A percentile compares a stretch with the other conserved stretches of the same genome.
Conservation (phyloP, 2,329 filamentous ascomycete genomes). For the Colletotrichum endophyticum region DNA sequence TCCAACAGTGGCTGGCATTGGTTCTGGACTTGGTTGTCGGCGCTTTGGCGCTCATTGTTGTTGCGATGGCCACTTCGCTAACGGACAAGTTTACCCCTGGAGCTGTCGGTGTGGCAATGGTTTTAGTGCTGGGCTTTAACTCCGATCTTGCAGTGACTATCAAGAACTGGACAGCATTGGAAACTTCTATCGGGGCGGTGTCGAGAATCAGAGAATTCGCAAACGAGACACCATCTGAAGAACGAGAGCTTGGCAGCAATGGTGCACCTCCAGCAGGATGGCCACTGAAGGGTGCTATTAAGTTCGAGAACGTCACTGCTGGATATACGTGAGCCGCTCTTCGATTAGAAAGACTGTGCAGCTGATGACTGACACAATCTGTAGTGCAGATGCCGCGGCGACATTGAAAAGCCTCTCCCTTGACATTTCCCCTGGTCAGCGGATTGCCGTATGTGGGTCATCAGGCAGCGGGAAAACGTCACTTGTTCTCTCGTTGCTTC, state of each 20-base stretch:
- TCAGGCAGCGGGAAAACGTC: conserved; percentile 37
- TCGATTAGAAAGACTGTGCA: background rate
- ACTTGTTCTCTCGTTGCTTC: conserved; percentile 48
- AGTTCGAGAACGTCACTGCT: conserved; percentile 30
- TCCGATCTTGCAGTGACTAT: background rate
- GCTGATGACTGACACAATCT: background rate
- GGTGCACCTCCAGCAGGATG: conserved; percentile 24
- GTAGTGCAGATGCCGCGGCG: background rate
- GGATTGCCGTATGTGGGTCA: conserved; percentile 37
- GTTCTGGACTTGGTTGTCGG: conserved; percentile 58
- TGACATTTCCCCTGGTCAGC: conserved; percentile 22
- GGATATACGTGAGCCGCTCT: conserved; percentile 24
- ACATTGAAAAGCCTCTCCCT: conserved; percentile 30
- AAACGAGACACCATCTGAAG: conserved; percentile 29
- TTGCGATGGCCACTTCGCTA: conserved; percentile 13
- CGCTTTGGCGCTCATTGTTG: conserved; percentile 41
- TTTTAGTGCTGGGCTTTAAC: background rate
- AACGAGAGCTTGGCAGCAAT: conserved; percentile 5
- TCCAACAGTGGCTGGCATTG: conserved; percentile 58
- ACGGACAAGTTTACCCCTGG: conserved; percentile 27
- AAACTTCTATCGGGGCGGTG: background rate
- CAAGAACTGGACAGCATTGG: conserved; percentile 26
- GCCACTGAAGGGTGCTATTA: conserved; percentile 30
- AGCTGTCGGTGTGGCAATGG: conserved; percentile 25
- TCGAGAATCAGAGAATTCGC: background rate